Evolutionary conservation across 345 rosid species (phyloP).

Genomic region (Psidium guajava): DNA sequence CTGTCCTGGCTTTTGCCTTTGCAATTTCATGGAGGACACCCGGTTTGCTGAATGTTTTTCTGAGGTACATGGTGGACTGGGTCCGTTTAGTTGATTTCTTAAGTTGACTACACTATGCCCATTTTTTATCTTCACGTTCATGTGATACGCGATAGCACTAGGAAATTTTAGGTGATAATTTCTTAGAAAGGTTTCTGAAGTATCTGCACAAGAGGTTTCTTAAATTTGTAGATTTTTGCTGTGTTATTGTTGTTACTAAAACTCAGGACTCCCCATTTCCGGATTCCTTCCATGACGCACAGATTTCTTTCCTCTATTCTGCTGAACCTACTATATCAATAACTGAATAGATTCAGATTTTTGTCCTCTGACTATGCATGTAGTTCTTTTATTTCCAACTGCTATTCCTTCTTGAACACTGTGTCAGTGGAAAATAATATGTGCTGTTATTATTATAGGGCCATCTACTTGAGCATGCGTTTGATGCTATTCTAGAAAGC

Average conservation of each 20-base stretch:
- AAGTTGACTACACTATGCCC: not conserved
- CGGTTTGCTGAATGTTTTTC: not conserved
- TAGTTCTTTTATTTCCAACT: not conserved
- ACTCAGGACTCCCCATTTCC: not conserved
- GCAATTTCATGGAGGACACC: not conserved
- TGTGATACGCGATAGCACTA: not conserved
- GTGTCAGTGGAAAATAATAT: not conserved
- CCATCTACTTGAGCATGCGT: conserved; percentile 77
- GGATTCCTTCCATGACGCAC: not conserved
- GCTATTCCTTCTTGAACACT: not conserved
- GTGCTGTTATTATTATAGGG: conserved; percentile 34
- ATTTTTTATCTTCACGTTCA: not conserved
- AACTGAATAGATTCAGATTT: not conserved
- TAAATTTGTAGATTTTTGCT: not conserved
- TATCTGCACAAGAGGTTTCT: not conserved
- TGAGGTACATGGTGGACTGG: not conserved
- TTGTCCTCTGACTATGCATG: not conserved
- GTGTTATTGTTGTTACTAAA: not conserved
- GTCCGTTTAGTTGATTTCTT: not conserved
- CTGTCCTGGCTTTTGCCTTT: not conserved
- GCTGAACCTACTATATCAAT: not conserved
- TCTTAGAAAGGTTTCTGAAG: not conserved
- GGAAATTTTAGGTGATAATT: not conserved
- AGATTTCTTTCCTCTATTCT: not conserved
- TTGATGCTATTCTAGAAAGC: conserved; percentile 59